Conservation (phyloP, 108 stramenopile species). For the Mediolabrus comicus region DNA sequence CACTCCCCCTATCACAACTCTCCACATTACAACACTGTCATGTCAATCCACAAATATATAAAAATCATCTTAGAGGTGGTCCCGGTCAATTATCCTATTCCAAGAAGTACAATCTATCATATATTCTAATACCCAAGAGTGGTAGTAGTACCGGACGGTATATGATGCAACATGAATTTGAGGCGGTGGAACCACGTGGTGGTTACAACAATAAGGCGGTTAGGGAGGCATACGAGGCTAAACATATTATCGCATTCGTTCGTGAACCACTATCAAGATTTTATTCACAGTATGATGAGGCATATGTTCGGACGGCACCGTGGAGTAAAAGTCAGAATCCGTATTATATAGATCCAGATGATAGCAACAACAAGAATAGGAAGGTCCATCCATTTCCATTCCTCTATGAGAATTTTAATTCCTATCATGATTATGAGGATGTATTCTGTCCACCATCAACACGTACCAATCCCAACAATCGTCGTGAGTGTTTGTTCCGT, state of each 20-base stretch:
- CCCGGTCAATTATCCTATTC: slow-evolving; percentile 8
- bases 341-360: neutral
- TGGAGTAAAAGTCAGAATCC: slow-evolving; percentile 19
- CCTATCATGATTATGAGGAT: slow-evolving; percentile 6
- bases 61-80: slow-evolving; percentile 13
- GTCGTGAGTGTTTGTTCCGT: slow-evolving; percentile 18
- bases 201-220: slow-evolving; percentile 13
- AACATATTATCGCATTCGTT: neutral
- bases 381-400: slow-evolving; percentile 29
- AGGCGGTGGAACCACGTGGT: slow-evolving; percentile 3
- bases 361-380: neutral
- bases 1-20: slow-evolving; percentile 27
- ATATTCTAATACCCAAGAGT: slow-evolving; percentile 25
- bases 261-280: slow-evolving; percentile 30
- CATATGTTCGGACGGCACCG: slow-evolving; percentile 29
- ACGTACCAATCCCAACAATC: slow-evolving; percentile 3
- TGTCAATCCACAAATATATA: slow-evolving; percentile 15
- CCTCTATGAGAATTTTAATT: neutral
- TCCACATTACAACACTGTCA: slow-evolving; percentile 29
- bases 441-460: neutral
- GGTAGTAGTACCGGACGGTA: slow-evolving; percentile 28
- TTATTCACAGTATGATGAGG: slow-evolving; percentile 35
- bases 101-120: slow-evolving; percentile 16
- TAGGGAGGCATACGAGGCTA: neutral
- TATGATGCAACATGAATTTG: slow-evolving; percentile 28